A percentile compares a stretch with the other conserved stretches of the same genome.
These are phyloP conservation scores for Aspergillus saccharolyticus DNA, from an alignment of 495 filamentous ascomycete genomes.

Conservation along the genomic window DNA sequence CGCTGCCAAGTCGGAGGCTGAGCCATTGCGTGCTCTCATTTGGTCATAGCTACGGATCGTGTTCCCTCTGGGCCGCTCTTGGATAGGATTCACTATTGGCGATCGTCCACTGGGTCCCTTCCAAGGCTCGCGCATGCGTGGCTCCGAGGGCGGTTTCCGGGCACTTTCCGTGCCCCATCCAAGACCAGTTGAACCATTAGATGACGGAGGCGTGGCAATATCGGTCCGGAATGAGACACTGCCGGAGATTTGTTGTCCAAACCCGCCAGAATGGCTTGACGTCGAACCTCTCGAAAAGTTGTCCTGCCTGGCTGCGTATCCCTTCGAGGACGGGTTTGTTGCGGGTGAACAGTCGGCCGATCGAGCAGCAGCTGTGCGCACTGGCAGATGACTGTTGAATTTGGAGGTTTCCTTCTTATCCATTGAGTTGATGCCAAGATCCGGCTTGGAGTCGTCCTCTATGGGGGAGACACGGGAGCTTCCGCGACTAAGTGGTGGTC, in stretches of 20 bases:
- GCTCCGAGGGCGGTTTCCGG: constrained; percentile 25
- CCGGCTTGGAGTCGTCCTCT: constrained; percentile 26
- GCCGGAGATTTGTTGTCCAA: constrained; percentile 20
- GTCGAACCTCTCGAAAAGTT: constrained; percentile 48
- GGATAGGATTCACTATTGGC: constrained; percentile 34
- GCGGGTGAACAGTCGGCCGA: constrained; percentile 1
- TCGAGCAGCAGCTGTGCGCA: constrained; percentile 14
- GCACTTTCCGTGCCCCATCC: constrained; percentile 31
- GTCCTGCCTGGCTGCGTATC: constrained; percentile 39
- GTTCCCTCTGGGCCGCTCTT: constrained; percentile 21
- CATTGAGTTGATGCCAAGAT: constrained; percentile 2
- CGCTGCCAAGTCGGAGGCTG: constrained; percentile 3
- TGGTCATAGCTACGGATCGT: constrained; percentile 16
- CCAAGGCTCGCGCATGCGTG: constrained; percentile 44
- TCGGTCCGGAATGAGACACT: constrained; percentile 20
- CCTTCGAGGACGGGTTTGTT: constrained; percentile 14
- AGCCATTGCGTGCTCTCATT: constrained; percentile 8
- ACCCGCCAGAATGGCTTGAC: constrained; percentile 26
- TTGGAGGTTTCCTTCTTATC: constrained; percentile 10
- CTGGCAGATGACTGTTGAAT: constrained; percentile 22
- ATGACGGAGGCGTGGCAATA: constrained; percentile 15
- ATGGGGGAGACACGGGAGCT: constrained; percentile 47
- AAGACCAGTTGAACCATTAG: constrained; percentile 23
- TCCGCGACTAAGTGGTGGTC: constrained; percentile 20
- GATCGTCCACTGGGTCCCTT: constrained; percentile 46